phyloP scores from a whole-genome alignment of 768 basidiomycete species.

The Russula sp. region DNA sequence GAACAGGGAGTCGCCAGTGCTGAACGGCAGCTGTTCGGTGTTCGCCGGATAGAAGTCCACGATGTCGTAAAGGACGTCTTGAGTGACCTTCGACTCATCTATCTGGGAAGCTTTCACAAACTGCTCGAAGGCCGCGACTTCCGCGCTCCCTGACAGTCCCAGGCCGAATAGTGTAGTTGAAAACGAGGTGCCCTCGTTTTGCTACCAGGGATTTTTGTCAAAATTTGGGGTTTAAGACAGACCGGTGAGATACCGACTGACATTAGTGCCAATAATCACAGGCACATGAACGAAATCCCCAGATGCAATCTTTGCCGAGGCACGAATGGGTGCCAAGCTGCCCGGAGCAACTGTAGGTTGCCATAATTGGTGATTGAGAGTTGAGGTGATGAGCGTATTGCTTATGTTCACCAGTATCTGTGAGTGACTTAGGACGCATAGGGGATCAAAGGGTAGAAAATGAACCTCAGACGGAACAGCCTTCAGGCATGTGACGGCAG shows the following conservation, averaged over 20 bases:
- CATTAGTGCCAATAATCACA: slow-evolving; percentile 45
- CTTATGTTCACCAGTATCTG: slow-evolving; percentile 42
- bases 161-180: slow-evolving; percentile 34
- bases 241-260: slow-evolving; percentile 35
- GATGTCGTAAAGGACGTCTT: slow-evolving; percentile 35
- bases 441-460: not conserved
- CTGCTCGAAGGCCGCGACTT: slow-evolving; percentile 38
- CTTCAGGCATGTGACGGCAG: slow-evolving; percentile 39
- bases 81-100: slow-evolving; percentile 43
- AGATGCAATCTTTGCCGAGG: slow-evolving; percentile 36
- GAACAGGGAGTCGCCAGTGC: slow-evolving; percentile 53
- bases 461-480: slow-evolving; percentile 38
- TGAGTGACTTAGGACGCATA: not conserved
- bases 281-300: slow-evolving; percentile 47
- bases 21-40: slow-evolving; percentile 40
- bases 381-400: slow-evolving; percentile 38
- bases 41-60: slow-evolving; percentile 41
- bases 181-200: slow-evolving; percentile 48
- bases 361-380: slow-evolving; percentile 49
- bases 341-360: slow-evolving; percentile 44
- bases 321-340: slow-evolving; percentile 39
- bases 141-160: slow-evolving; percentile 32
- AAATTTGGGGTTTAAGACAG: slow-evolving; percentile 40
- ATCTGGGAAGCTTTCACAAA: slow-evolving; percentile 45
- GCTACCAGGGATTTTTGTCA: slow-evolving; percentile 28